Evolutionary conservation across 1,284 basidiomycete genomes (phyloP).

Genomic region (Tilletia horrida): DNA sequence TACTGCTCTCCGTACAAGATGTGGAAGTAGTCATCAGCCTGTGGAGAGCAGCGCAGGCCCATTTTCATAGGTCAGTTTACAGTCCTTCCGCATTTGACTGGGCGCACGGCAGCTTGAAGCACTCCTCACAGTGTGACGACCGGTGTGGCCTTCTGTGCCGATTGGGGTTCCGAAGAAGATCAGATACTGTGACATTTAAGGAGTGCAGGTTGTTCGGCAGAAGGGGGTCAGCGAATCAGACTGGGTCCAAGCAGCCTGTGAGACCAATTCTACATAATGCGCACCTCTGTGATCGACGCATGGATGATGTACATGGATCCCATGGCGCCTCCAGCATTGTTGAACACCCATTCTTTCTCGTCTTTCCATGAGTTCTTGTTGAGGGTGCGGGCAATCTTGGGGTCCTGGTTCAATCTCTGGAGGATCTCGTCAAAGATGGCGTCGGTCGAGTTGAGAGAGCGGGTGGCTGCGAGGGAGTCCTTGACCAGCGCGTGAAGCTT

Average conservation of each 20-base stretch:
- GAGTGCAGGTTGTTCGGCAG: not conserved
- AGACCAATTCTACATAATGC: not conserved
- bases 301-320: slow-evolving; percentile 95
- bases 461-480: slow-evolving; percentile 29
- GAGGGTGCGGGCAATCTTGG: slow-evolving; percentile 40
- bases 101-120: not conserved
- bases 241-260: too few species aligned
- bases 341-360: slow-evolving; percentile 85
- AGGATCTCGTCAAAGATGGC: slow-evolving; percentile 51
- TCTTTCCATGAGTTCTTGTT: slow-evolving; percentile 43
- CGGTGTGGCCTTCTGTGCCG: slow-evolving; percentile 93
- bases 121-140: slow-evolving; percentile 68
- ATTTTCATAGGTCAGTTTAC: too few species aligned
- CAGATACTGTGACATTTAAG: slow-evolving; percentile 54
- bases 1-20: slow-evolving; percentile 89
- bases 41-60: not conserved
- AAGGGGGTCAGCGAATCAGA: too few species aligned
- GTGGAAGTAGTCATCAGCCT: slow-evolving; percentile 93
- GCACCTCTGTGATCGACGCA: slow-evolving; percentile 75
- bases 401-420: slow-evolving; percentile 36
- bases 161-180: slow-evolving; percentile 90
- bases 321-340: slow-evolving; percentile 98
- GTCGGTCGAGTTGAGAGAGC: slow-evolving; percentile 40
- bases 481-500: slow-evolving; percentile 39
- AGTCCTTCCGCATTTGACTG: too few species aligned